Evolutionary conservation across 108 stramenopile genomes (phyloP).

Genomic region (Mayamaea pseudoterrestris): DNA sequence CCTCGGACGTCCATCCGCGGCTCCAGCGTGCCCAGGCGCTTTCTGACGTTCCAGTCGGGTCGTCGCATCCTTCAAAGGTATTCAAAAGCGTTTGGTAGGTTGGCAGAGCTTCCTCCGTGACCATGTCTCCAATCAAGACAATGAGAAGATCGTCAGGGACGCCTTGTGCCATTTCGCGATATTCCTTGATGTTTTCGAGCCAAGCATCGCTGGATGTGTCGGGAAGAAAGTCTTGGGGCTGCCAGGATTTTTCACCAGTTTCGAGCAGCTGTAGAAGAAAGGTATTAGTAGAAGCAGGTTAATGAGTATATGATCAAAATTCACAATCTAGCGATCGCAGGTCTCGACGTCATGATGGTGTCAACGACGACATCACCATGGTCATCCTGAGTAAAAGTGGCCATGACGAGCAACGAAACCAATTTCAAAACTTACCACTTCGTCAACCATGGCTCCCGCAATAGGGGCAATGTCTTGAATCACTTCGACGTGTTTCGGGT

Average conservation of each 20-base stretch:
- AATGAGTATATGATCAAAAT: neutral
- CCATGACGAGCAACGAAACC: neutral
- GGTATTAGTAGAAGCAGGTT: conserved; percentile 1
- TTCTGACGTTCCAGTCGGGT: conserved; percentile 78
- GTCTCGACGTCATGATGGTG: neutral
- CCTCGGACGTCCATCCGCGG: conserved; percentile 88
- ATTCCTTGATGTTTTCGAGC: conserved; percentile 58
- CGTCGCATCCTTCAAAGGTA: conserved; percentile 90
- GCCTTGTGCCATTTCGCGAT: conserved; percentile 51
- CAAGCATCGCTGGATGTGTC: conserved; percentile 63
- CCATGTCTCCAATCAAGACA: conserved; percentile 86
- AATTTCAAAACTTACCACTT: conserved; percentile 57
- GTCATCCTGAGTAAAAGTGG: neutral
- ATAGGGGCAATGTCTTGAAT: conserved; percentile 74
- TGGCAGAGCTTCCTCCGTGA: conserved; percentile 87
- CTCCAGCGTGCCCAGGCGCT: conserved; percentile 81
- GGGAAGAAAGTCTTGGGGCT: conserved; percentile 86
- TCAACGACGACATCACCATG: neutral
- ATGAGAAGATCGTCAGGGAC: conserved; percentile 76
- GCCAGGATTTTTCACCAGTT: conserved; percentile 83
- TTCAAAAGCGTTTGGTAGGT: conserved; percentile 88
- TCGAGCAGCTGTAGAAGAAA: conserved; percentile 50
- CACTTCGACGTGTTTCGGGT: conserved; percentile 88
- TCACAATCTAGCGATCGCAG: neutral
- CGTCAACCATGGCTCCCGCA: conserved; percentile 70